A percentile compares a stretch with the other conserved stretches of the same genome.
These are phyloP conservation scores for Fagopyrum tataricum DNA, from an alignment of 148 eudicot species.

Conservation along the genomic window DNA sequence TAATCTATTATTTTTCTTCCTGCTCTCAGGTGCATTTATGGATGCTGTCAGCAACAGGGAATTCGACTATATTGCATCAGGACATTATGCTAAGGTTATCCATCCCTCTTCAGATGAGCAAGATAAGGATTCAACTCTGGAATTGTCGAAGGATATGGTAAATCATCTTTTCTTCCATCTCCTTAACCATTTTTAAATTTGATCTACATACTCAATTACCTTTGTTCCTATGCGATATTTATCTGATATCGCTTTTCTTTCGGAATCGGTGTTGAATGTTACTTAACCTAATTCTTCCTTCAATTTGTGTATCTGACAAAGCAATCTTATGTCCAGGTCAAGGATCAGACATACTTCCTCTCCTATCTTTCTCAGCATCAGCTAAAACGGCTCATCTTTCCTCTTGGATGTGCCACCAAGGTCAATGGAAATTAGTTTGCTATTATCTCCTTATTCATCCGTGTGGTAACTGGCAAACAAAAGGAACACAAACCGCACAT, in stretches of 20 bases:
- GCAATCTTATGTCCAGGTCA: slow-evolving; percentile 44
- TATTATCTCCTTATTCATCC: background rate
- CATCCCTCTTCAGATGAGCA: slow-evolving; percentile 39
- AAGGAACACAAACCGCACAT: background rate
- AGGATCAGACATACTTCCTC: slow-evolving; percentile 97
- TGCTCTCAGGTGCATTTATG: slow-evolving; percentile 76
- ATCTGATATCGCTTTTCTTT: background rate
- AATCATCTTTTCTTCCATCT: background rate
- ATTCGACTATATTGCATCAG: slow-evolving; percentile 90
- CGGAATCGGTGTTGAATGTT: background rate
- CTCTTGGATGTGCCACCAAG: slow-evolving; percentile 83
- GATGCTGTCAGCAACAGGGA: slow-evolving; percentile 68
- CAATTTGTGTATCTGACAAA: background rate
- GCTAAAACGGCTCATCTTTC: slow-evolving; percentile 75
- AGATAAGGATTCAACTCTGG: slow-evolving; percentile 47
- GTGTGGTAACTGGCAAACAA: background rate
- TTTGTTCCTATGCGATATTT: background rate
- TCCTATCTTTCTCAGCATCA: slow-evolving; percentile 89
- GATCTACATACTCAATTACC: background rate
- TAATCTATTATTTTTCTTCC: background rate
- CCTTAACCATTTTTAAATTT: background rate
- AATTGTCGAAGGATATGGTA: slow-evolving; percentile 84
- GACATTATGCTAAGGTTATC: slow-evolving; percentile 87
- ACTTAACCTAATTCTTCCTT: background rate
- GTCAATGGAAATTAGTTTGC: slow-evolving; percentile 24